Evolutionary conservation across 257 asterid genomes (phyloP).

Genomic region (Haberlea rhodopensis): DNA sequence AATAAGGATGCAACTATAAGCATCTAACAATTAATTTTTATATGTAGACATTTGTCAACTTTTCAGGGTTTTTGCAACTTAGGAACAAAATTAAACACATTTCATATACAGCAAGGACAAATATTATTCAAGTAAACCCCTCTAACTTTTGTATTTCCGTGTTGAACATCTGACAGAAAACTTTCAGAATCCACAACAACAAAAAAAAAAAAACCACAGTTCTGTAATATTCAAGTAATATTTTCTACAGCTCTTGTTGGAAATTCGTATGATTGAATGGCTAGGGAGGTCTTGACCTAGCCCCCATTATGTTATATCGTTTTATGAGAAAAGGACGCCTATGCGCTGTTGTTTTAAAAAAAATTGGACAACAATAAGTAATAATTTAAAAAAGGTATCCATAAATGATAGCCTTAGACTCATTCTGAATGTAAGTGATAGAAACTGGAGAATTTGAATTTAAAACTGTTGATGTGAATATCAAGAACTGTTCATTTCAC

Average conservation of each 20-base stretch:
- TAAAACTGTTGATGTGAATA: constrained; percentile 6
- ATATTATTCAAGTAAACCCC: constrained; percentile 7
- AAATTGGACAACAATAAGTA: too few relatives aligned
- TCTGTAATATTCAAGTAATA: too few relatives aligned
- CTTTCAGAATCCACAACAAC: constrained; percentile 1
- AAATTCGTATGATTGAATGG: too few relatives aligned
- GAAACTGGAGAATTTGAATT: background rate
- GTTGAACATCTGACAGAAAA: background rate
- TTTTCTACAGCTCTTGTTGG: too few relatives aligned
- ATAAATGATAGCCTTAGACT: background rate
- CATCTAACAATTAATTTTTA: background rate
- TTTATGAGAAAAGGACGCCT: too few relatives aligned
- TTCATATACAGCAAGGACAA: background rate
- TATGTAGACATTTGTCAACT: background rate
- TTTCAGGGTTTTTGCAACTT: too few relatives aligned
- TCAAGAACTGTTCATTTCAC: background rate
- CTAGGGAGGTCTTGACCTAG: too few relatives aligned
- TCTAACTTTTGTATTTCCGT: background rate
- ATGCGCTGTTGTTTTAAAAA: too few relatives aligned
- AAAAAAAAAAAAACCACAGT: background rate
- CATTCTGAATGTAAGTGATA: too few relatives aligned
- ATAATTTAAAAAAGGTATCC: too few relatives aligned
- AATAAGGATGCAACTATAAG: constrained; percentile 8
- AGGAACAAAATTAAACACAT: background rate
- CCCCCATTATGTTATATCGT: too few relatives aligned